phyloP scores from a whole-genome alignment of 225 moss, liverwort and hornwort species.

The Marchantia paleacea region DNA sequence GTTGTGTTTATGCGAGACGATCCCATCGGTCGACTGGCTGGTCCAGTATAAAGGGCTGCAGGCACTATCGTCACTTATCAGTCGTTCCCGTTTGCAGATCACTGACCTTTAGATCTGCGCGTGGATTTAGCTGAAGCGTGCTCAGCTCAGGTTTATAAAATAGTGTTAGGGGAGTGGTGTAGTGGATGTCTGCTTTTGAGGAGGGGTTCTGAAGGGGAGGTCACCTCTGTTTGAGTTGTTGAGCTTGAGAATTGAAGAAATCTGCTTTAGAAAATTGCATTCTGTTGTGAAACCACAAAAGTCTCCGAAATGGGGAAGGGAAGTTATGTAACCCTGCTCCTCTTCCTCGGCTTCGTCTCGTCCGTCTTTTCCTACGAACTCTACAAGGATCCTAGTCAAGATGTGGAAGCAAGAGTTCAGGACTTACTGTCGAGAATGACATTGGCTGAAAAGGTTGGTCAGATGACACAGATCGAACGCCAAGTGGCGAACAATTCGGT shows the following conservation, averaged over 20 bases:
- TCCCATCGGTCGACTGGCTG: background rate
- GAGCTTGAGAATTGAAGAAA: background rate
- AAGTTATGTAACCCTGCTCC: background rate
- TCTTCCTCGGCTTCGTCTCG: slow-evolving; percentile 14
- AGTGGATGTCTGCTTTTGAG: background rate
- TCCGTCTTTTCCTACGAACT: slow-evolving; percentile 19
- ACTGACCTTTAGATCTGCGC: too few relatives aligned
- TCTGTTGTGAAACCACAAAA: background rate
- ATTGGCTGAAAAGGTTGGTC: slow-evolving; percentile 75
- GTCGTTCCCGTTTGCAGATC: background rate
- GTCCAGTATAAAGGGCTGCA: background rate
- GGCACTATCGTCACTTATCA: background rate
- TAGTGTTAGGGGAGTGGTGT: background rate
- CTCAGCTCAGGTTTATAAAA: background rate
- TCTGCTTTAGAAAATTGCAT: too few relatives aligned
- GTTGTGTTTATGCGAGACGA: too few relatives aligned
- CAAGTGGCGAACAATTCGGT: slow-evolving; percentile 31
- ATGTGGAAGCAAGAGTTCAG: slow-evolving; percentile 47
- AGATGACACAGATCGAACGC: slow-evolving; percentile 85
- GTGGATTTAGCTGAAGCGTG: background rate
- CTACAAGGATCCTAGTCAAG: slow-evolving; percentile 55
- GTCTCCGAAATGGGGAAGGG: background rate
- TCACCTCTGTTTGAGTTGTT: background rate
- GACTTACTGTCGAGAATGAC: slow-evolving; percentile 70
- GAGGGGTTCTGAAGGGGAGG: background rate